Percentiles rank a stretch among this genome's conserved stretches.
Conservation (phyloP, 306 rosid genomes). For the Senna tora region DNA sequence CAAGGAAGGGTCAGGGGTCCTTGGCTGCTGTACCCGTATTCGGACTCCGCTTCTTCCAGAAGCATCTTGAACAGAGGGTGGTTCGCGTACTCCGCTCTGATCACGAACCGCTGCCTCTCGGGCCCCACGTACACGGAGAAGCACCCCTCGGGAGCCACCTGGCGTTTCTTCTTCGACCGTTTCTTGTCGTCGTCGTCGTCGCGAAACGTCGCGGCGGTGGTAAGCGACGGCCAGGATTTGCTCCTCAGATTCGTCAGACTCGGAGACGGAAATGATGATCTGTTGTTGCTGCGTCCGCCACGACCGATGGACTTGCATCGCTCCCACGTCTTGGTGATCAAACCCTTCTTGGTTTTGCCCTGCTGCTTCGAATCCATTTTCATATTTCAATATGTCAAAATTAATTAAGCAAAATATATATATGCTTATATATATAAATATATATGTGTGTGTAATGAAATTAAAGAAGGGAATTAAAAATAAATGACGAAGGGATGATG, state of each 20-base stretch:
- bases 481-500: neutral
- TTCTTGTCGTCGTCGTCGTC: conserved; percentile 39
- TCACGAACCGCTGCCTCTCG: conserved; percentile 65
- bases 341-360: conserved; percentile 50
- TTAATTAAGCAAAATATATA: no score
- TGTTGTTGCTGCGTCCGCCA: conserved; percentile 27
- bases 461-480: neutral
- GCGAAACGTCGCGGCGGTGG: no score
- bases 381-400: no score
- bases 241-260: neutral
- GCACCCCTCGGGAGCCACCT: conserved; percentile 66
- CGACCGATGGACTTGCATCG: conserved; percentile 81
- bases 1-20: conserved; percentile 86
- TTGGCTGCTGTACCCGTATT: conserved; percentile 66
- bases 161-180: conserved; percentile 23
- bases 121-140: conserved; percentile 87
- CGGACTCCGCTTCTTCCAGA: conserved; percentile 86
- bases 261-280: no score
- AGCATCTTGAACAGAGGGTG: conserved; percentile 80
- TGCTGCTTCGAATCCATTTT: conserved; percentile 32
- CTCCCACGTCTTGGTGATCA: conserved; percentile 76
- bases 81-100: conserved; percentile 65
- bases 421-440: neutral
- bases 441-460: neutral
- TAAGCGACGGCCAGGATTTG: neutral